These are phyloP conservation scores for Iodosphaeria phyllophila DNA, from an alignment of 2,329 filamentous ascomycete genomes.

Conservation along the genomic window DNA sequence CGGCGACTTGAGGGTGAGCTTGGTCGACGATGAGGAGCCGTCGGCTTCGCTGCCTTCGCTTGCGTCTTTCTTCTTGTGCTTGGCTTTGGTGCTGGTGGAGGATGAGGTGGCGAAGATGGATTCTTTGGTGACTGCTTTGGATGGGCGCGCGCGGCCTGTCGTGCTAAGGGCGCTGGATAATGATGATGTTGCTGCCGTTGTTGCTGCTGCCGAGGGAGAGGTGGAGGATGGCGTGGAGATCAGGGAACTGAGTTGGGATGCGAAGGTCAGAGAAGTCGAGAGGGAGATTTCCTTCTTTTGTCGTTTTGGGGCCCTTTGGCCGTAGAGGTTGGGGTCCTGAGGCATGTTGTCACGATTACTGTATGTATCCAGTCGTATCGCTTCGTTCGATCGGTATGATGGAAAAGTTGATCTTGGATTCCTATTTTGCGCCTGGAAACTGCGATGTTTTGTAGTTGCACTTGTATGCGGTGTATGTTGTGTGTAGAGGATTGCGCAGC, in stretches of 20 bases:
- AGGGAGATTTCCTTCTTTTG: slow-evolving; percentile 51
- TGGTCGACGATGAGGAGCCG: slow-evolving; percentile 18
- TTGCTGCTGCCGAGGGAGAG: slow-evolving; percentile 17
- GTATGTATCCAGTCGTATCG: not conserved
- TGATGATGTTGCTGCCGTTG: no score
- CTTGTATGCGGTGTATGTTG: no score
- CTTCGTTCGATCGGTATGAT: not conserved
- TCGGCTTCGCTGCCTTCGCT: slow-evolving; percentile 40
- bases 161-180: no score
- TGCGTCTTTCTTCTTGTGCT: slow-evolving; percentile 28
- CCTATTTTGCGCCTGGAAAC: no score
- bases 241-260: slow-evolving; percentile 69
- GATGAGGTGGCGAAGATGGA: no score
- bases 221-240: slow-evolving; percentile 37
- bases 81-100: slow-evolving; percentile 24
- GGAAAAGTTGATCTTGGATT: not conserved
- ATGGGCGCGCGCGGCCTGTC: slow-evolving; percentile 32
- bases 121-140: slow-evolving; percentile 40
- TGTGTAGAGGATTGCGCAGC: no score
- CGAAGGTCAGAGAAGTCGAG: slow-evolving; percentile 62
- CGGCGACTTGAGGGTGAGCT: slow-evolving; percentile 30
- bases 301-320: slow-evolving; percentile 51
- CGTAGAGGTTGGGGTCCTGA: slow-evolving; percentile 58
- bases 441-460: no score
- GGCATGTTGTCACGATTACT: slow-evolving; percentile 33